Evolutionary conservation across 495 filamentous ascomycete species (phyloP).

Genomic region (Podospora australis): DNA sequence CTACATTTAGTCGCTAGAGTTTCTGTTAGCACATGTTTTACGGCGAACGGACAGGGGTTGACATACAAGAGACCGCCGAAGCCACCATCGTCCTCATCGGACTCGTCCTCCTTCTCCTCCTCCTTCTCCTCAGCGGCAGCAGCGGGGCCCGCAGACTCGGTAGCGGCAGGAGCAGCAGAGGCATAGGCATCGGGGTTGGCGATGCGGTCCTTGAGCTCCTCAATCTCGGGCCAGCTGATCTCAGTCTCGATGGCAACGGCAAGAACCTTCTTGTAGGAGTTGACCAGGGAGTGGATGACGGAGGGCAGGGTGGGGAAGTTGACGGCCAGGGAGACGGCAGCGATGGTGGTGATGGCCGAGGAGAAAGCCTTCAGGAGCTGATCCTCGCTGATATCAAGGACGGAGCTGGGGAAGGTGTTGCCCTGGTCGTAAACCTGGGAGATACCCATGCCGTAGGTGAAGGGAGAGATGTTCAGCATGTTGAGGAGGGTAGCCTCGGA

Average conservation of each 20-base stretch:
- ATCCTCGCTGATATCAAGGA: conserved; percentile 89
- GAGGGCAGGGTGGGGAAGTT: conserved; percentile 97
- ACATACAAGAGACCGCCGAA: conserved; percentile 69
- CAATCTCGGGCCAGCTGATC: conserved; percentile 91
- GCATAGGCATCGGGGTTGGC: conserved; percentile 96
- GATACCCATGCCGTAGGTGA: conserved; percentile 99
- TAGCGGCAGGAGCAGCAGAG: conserved; percentile 64
- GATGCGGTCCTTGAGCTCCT: conserved; percentile 96
- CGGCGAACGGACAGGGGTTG: background rate
- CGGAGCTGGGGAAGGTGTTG: conserved; percentile 74
- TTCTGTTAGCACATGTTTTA: conserved; percentile 14
- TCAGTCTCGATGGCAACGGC: conserved; percentile 87
- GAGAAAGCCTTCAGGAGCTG: conserved; percentile 83
- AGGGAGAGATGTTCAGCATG: conserved; percentile 99
- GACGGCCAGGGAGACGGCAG: conserved; percentile 80
- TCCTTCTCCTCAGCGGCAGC: conserved; percentile 53
- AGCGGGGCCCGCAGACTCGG: conserved; percentile 46
- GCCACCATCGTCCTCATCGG: conserved; percentile 40
- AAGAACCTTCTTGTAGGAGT: conserved; percentile 94
- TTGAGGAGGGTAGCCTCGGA: conserved; percentile 98
- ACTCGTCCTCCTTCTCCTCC: conserved; percentile 59
- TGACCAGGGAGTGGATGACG: conserved; percentile 89
- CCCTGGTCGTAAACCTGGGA: conserved; percentile 92
- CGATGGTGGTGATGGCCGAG: conserved; percentile 77
- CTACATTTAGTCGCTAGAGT: conserved; percentile 37